Percentiles rank a stretch among this genome's conserved stretches.
phyloP scores from a whole-genome alignment of 1,139 yeast genomes.

The Diutina siamensis region DNA sequence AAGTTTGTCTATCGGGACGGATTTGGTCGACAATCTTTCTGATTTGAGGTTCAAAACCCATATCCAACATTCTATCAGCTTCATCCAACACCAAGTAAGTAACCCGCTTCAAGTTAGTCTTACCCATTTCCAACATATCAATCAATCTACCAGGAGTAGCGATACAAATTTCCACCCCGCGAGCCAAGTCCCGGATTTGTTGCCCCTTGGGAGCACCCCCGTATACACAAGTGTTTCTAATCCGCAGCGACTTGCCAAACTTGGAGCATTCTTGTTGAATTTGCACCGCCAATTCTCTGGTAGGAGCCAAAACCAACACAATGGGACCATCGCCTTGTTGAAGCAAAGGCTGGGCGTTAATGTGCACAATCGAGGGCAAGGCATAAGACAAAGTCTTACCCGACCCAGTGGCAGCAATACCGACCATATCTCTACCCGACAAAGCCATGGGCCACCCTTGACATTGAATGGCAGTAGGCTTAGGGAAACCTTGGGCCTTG shows the following conservation, averaged over 20 bases:
- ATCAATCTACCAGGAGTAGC: conserved; percentile 98
- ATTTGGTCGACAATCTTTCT: conserved; percentile 91
- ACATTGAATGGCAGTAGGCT: conserved; percentile 93
- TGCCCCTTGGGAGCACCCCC: conserved; percentile 99
- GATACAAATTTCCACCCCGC: conserved; percentile 91
- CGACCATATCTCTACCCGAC: conserved; percentile 97
- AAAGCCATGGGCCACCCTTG: conserved; percentile 99
- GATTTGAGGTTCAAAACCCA: conserved; percentile 97
- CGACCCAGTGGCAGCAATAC: conserved; percentile 97
- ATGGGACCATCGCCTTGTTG: conserved; percentile 95
- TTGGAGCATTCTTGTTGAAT: conserved; percentile 93
- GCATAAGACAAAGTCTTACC: conserved; percentile 97
- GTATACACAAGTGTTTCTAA: conserved; percentile 94
- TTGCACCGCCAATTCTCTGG: conserved; percentile 98
- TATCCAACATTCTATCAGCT: conserved; percentile 93
- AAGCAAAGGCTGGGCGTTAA: conserved; percentile 92
- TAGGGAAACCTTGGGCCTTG: conserved; percentile 83
- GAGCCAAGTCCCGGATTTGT: conserved; percentile 86
- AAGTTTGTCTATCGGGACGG: conserved; percentile 95
- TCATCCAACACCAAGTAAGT: conserved; percentile 95
- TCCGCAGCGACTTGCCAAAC: conserved; percentile 84
- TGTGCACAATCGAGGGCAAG: conserved; percentile 93
- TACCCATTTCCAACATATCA: conserved; percentile 92
- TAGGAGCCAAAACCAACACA: conserved; percentile 92
- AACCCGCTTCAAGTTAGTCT: conserved; percentile 91